Evolutionary conservation across 2,329 filamentous ascomycete species (phyloP), one percentile per base, ranked within the genome.

Genomic region (Trematosphaeria pertusa): DNA sequence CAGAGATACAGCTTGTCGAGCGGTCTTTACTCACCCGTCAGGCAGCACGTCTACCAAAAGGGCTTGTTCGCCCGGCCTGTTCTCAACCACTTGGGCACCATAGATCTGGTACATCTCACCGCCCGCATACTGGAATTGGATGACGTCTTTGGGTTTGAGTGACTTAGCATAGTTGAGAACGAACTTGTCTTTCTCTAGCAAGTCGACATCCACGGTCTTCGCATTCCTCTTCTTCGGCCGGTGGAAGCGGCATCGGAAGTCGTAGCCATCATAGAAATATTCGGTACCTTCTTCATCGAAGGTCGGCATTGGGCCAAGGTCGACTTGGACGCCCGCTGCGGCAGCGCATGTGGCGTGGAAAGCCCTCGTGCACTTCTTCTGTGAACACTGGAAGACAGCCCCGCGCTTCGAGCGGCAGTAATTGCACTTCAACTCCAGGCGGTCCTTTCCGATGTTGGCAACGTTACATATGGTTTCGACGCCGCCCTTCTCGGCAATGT

Each of bases 291-390:
- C 91, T 60, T 96, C 90, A 40, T 87, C 89, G 69, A 92, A 93
- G 2, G 95, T 88, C 0, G 91, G 89, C 21, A 96, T 86, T 26
- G 91, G 85, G 21, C 89, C 89, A 61, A 91, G 85, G 67, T 99
- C 93, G 37, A 97, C 86, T 67, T 96, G 89, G 2, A 97, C 91
- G 46, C 94, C 94, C 26, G 92, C 93, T 17, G 93, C 87, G 6
- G 91, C 87, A 2, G 94, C 94, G 69, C 94, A 99, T 1, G 92
- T 97, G 12, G 93, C 89, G 69, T 99, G 94, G 73, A 97, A 99
- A 7, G 93, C 88, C 54, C 94, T 82, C 3, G 90, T 88, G 64
- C 94, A 99, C 70, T 96, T 97, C 77, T 92, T 93, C 59, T 91
- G 87, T 1, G 91, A 95, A 73, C 94, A 99, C 71, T 97, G 93